These are phyloP conservation scores for Botrytis medusae DNA, from an alignment of 2,329 filamentous ascomycete species.

Conservation along the genomic window DNA sequence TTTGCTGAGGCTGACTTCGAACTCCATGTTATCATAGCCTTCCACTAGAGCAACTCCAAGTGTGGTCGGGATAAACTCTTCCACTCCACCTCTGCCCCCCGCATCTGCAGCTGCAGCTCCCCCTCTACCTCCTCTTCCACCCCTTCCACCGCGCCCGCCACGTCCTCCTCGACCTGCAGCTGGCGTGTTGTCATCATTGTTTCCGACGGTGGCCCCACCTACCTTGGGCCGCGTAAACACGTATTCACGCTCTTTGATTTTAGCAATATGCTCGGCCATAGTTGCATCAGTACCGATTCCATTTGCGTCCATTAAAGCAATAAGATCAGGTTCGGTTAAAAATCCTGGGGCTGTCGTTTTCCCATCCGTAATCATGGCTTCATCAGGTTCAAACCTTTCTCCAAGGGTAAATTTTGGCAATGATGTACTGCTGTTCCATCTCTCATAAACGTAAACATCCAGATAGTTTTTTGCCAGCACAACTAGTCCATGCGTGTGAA, in stretches of 20 bases:
- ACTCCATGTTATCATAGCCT: slow-evolving; percentile 91
- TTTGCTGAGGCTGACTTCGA: slow-evolving; percentile 90
- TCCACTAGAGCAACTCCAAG: slow-evolving; percentile 89
- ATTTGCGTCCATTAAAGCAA: slow-evolving; percentile 96
- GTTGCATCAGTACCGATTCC: slow-evolving; percentile 98
- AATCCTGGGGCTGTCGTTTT: slow-evolving; percentile 83
- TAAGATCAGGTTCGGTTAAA: slow-evolving; percentile 91
- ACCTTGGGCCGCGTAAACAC: slow-evolving; percentile 63
- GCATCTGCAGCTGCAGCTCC: slow-evolving; percentile 44
- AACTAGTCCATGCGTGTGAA: slow-evolving; percentile 78
- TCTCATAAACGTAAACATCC: slow-evolving; percentile 94
- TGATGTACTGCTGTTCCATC: slow-evolving; percentile 85
- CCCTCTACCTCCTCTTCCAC: slow-evolving; percentile 46
- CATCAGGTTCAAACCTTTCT: slow-evolving; percentile 82
- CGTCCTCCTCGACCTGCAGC: slow-evolving; percentile 43
- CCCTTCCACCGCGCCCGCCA: slow-evolving; percentile 44
- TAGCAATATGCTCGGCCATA: slow-evolving; percentile 98
- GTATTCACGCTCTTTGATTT: slow-evolving; percentile 88
- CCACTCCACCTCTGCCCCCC: slow-evolving; percentile 53
- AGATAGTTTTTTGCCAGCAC: slow-evolving; percentile 91
- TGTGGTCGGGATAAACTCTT: slow-evolving; percentile 90
- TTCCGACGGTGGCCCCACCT: slow-evolving; percentile 35
- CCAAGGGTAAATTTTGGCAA: slow-evolving; percentile 77
- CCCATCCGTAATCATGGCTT: slow-evolving; percentile 88
- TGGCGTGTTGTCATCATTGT: slow-evolving; percentile 39